phyloP scores from a whole-genome alignment of 2,329 filamentous ascomycete genomes.

The Colletotrichum paranaense region DNA sequence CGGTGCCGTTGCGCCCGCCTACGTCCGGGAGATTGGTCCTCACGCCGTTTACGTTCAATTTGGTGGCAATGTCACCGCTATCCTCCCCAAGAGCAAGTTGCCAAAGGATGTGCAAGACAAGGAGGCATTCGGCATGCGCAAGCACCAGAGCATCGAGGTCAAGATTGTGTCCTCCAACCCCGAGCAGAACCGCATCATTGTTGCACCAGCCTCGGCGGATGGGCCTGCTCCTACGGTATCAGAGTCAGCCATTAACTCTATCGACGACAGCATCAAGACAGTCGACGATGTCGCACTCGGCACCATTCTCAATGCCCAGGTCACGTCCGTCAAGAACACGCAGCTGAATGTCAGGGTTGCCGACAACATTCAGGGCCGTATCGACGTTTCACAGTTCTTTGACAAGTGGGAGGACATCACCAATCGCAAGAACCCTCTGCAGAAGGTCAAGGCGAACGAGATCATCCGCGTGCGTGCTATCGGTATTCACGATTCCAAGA shows the following conservation, averaged over 20 bases:
- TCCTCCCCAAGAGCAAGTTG: constrained; percentile 84
- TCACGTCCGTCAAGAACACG: constrained; percentile 88
- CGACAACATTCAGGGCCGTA: constrained; percentile 89
- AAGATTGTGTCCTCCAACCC: constrained; percentile 79
- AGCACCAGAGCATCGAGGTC: constrained; percentile 79
- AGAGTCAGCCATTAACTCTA: constrained; percentile 54
- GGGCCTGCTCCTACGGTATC: constrained; percentile 42
- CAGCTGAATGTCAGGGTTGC: constrained; percentile 92
- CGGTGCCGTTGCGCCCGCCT: constrained; percentile 78
- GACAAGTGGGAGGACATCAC: constrained; percentile 88
- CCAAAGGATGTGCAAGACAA: constrained; percentile 74
- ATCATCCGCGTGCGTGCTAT: constrained; percentile 80
- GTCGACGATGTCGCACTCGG: constrained; percentile 82
- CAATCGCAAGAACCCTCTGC: constrained; percentile 84
- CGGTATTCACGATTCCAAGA: constrained; percentile 89
- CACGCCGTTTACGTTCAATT: constrained; percentile 93
- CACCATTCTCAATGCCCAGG: constrained; percentile 77
- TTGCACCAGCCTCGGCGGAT: constrained; percentile 60
- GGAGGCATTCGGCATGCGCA: constrained; percentile 82
- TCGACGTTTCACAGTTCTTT: constrained; percentile 92
- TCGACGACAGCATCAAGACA: constrained; percentile 73
- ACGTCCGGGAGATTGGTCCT: constrained; percentile 84
- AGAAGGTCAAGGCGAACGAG: constrained; percentile 77
- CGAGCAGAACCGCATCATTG: constrained; percentile 75
- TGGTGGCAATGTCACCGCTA: constrained; percentile 77